Base-by-base conservation (phyloP, 2,329 filamentous ascomycete genomes). In the Rhinocladiella mackenziei region DNA sequence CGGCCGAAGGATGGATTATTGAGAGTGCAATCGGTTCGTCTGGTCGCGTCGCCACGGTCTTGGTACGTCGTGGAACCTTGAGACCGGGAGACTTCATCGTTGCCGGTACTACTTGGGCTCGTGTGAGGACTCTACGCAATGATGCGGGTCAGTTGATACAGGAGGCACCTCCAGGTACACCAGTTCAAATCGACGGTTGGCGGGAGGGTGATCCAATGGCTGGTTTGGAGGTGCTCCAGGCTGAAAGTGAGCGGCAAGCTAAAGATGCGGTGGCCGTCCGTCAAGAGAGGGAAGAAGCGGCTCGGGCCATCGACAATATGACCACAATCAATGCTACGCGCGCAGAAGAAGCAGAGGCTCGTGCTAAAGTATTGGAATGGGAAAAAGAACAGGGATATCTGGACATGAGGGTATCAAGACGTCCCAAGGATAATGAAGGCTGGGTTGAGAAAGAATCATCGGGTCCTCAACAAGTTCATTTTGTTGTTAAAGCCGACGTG, bases 121-220 rank as follows among this genome's bases (percentile, higher is more conserved):
- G 83, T 54, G 81, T 98, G n/a, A 82, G 89, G 20, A 78, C 78
- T 23, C 72, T 98, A 15, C 81, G 82, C 18, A 94, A 96, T 60
- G 91, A 97, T 69, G 84, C 84, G 3, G 91, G 92, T 14, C 67
- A 75, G 2, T 73, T 81, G 9, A 70, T 97, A 11, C 56, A 71
- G 1, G 81, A 88, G 64, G 89, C 88, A 10, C 80, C 82, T 0
- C 94, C 92, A 0, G 92, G 92, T 25, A 92, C 83, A 19, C 89
- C 94, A 0, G 86, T 95, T 2, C 88, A 97, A 65, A 80, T 98
- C 14, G 81, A 96, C 51, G 92, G 92, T n/a, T 98, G 92, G 92
- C 82, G 83, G 57, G 55, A 45, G 4, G 85, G 88, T 25, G 83
- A 88, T 54, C 91, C 92, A 1, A 75, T 78, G 17, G 91, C 92